These are phyloP conservation scores for Aspergillus bertholletiae DNA, from an alignment of 495 filamentous ascomycete species.

Conservation along the genomic window DNA sequence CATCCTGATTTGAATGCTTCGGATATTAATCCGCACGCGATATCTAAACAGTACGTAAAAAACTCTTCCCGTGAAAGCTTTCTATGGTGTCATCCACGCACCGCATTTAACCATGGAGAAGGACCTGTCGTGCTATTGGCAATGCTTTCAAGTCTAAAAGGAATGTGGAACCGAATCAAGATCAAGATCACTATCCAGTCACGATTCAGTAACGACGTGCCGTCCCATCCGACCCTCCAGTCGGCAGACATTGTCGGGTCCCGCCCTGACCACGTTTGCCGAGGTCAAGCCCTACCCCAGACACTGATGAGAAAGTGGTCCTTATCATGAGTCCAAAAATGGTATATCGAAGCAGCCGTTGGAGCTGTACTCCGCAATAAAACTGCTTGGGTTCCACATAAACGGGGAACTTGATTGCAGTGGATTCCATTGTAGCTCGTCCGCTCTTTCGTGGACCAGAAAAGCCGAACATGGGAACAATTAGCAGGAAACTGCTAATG, in stretches of 20 bases:
- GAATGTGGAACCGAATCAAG: not conserved
- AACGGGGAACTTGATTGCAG: too few relatives aligned
- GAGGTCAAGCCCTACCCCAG: slow-evolving; percentile 9
- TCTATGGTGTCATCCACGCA: not conserved
- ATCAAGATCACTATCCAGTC: not conserved
- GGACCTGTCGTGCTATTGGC: not conserved
- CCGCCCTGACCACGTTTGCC: not conserved
- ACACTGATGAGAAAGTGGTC: too few relatives aligned
- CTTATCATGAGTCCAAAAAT: too few relatives aligned
- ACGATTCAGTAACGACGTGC: not conserved
- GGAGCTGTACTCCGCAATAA: too few relatives aligned
- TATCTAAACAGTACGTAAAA: too few relatives aligned
- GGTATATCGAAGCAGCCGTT: too few relatives aligned
- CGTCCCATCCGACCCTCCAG: slow-evolving; percentile 8
- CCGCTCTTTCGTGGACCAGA: too few relatives aligned
- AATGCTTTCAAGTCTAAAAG: not conserved
- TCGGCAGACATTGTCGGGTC: not conserved
- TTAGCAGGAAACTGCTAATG: too few relatives aligned
- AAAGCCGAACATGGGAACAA: too few relatives aligned
- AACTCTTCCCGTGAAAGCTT: not conserved
- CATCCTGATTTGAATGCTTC: too few relatives aligned
- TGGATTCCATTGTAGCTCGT: too few relatives aligned
- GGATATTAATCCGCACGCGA: slow-evolving; percentile 1
- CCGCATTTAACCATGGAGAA: not conserved
- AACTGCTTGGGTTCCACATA: too few relatives aligned